Evolutionary conservation across 192 early-diverging fungal genomes (phyloP).

Genomic region (Backusella macrospora): DNA sequence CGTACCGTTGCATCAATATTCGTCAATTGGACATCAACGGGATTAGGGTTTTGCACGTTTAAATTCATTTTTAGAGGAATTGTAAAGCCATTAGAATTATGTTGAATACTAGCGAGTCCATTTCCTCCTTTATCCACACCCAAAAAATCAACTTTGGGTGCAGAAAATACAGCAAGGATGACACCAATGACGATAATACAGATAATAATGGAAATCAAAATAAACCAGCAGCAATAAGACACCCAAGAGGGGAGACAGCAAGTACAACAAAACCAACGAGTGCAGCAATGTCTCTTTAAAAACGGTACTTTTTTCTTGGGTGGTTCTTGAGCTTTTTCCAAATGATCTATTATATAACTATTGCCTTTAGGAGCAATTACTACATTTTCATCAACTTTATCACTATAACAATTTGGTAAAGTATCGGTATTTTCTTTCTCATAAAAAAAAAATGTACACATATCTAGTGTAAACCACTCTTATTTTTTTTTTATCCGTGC

Average conservation of each 20-base stretch:
- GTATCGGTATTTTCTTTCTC: not conserved
- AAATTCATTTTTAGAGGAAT: slow-evolving; percentile 42
- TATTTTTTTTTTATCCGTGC: not conserved
- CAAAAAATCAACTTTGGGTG: slow-evolving; percentile 42
- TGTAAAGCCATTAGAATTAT: slow-evolving; percentile 31
- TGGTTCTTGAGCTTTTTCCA: not conserved
- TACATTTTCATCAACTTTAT: not conserved
- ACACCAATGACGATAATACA: slow-evolving; percentile 40
- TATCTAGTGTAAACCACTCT: not conserved
- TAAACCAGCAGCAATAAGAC: slow-evolving; percentile 26
- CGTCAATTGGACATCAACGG: slow-evolving; percentile 42
- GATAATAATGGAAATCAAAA: slow-evolving; percentile 43
- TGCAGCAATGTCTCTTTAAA: slow-evolving; percentile 26
- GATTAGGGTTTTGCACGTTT: slow-evolving; percentile 45
- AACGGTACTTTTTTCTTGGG: not conserved
- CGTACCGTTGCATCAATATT: slow-evolving; percentile 49
- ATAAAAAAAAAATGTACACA: not conserved
- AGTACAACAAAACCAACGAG: slow-evolving; percentile 35
- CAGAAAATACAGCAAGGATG: slow-evolving; percentile 40
- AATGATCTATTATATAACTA: not conserved
- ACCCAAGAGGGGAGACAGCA: slow-evolving; percentile 40
- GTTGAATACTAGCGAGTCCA: slow-evolving; percentile 8
- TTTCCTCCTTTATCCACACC: slow-evolving; percentile 21
- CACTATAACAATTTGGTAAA: not conserved
- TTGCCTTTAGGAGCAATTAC: not conserved